Conservation (phyloP, 2,329 filamentous ascomycete genomes). For the Hypoxylon sp. region DNA sequence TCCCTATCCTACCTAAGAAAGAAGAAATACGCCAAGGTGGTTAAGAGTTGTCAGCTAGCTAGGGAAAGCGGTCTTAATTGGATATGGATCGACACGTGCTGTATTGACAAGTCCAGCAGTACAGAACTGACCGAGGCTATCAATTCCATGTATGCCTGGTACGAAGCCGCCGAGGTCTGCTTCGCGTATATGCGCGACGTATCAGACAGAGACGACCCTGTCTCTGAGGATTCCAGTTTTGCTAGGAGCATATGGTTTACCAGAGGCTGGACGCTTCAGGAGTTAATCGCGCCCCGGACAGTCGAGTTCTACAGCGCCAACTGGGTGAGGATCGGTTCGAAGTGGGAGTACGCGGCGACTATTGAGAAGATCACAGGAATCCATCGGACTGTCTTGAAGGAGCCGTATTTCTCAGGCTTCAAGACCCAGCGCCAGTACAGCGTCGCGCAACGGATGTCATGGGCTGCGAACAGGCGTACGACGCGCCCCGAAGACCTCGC, state of each 20-base stretch:
- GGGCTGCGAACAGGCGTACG: neutral
- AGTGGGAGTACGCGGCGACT: conserved; percentile 1
- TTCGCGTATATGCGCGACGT: conserved; percentile 4
- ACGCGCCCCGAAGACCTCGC: neutral
- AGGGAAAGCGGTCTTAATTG: conserved; percentile 3
- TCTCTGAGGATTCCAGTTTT: conserved; percentile 5
- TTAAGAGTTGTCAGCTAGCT: neutral
- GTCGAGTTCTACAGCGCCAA: conserved; percentile 3
- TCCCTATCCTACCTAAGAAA: neutral
- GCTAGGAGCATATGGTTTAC: conserved; percentile 6
- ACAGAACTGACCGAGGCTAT: neutral
- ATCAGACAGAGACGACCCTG: neutral
- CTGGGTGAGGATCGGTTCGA: neutral
- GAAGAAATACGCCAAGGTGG: conserved; percentile 1
- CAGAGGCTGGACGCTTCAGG: neutral
- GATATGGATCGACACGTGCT: conserved; percentile 6
- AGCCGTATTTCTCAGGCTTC: conserved; percentile 1
- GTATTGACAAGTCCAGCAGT: neutral
- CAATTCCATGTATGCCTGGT: conserved; percentile 1
- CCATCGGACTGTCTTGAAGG: neutral
- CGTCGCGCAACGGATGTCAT: conserved; percentile 1
- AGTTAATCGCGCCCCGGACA: neutral
- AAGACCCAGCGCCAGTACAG: conserved; percentile 2
- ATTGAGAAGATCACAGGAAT: conserved; percentile 9
- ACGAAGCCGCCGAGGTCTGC: conserved; percentile 2